Base-by-base conservation (phyloP, 257 asterid genomes). In the Euphrasia confusa region DNA sequence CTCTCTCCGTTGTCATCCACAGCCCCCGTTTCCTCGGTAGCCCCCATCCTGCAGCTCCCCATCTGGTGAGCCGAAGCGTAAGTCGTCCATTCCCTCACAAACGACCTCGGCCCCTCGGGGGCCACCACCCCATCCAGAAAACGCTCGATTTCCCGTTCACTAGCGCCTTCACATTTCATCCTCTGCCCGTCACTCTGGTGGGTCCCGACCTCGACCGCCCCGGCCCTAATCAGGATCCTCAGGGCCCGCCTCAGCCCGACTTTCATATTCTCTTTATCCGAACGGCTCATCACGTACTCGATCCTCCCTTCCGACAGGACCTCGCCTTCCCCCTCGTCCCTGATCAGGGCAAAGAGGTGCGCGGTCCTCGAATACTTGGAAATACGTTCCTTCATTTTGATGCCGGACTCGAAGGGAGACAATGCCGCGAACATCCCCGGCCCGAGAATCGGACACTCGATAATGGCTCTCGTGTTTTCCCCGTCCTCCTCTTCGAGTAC, bases 31-130 rank as follows among this genome's bases (percentile, higher is more conserved):
- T 63, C 71, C 28, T 81, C 79, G 14, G 11, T 69, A 30, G 7
- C 60, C 42, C 90, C 98, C 95, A 91, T 91, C 64, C 88, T 78
- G 50, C 95, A 92, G 57, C 98, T 88, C 27, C 98, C 96, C 89
- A 92, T 88, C 64, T 92, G 98, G 71, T 92, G 98, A 1, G 98
- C 97, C 1, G 95, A 86, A 35, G 72, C 45, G 54, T 88, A 92
- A 0, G 81, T 86, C 0, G 83, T 77, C 82, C 92, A 91, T 0
- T 81, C 62, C 79, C 79, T 62, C 4, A 65, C 87, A 39, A 78
- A 0, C 1, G 92, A 70, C 14, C 73, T 82, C 0, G 94, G 90
- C 57, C 98, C 96, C 13, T 81, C 80, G 0, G 76, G 35, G 4
- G 86, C 89, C 1, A 14, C 58, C 1, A 90, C 95, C 0, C 75